These are phyloP conservation scores for Talaromyces sp. DNA, from an alignment of 2,329 filamentous ascomycete genomes.

Conservation along the genomic window DNA sequence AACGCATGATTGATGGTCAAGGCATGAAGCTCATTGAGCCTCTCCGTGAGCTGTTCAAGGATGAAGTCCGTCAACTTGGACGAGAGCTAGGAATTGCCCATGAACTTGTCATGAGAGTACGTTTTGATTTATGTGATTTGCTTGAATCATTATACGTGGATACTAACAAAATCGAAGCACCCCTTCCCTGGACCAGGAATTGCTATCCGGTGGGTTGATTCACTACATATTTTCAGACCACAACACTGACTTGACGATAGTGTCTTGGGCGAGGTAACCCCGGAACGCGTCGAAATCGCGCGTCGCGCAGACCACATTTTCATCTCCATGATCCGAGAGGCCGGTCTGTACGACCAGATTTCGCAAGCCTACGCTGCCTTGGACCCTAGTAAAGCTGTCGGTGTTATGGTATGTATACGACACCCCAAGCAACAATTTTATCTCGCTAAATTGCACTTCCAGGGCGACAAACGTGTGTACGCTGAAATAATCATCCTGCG, in stretches of 20 bases:
- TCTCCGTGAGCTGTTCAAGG: slow-evolving; percentile 75
- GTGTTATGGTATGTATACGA: neutral
- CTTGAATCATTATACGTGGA: neutral
- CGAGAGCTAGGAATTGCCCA: slow-evolving; percentile 65
- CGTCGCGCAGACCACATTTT: slow-evolving; percentile 36
- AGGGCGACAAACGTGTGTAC: slow-evolving; percentile 62
- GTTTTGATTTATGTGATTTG: neutral
- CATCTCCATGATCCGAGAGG: slow-evolving; percentile 41
- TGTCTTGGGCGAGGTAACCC: slow-evolving; percentile 71
- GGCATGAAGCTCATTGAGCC: slow-evolving; percentile 61
- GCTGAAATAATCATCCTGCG: slow-evolving; percentile 56
- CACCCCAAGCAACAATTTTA: neutral
- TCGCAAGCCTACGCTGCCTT: slow-evolving; percentile 67
- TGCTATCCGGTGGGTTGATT: slow-evolving; percentile 31
- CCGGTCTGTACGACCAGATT: slow-evolving; percentile 52
- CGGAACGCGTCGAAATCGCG: slow-evolving; percentile 69
- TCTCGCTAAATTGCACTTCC: neutral
- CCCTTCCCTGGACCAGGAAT: slow-evolving; percentile 64
- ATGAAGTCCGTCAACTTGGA: slow-evolving; percentile 66
- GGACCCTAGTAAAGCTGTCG: slow-evolving; percentile 56
- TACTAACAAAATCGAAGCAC: slow-evolving; percentile 44
- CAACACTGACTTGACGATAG: neutral
- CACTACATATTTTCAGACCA: neutral
- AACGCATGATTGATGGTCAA: slow-evolving; percentile 48
- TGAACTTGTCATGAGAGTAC: slow-evolving; percentile 60